These are phyloP conservation scores for Sisymbrium irio DNA, from an alignment of 345 rosid genomes.

Conservation along the genomic window DNA sequence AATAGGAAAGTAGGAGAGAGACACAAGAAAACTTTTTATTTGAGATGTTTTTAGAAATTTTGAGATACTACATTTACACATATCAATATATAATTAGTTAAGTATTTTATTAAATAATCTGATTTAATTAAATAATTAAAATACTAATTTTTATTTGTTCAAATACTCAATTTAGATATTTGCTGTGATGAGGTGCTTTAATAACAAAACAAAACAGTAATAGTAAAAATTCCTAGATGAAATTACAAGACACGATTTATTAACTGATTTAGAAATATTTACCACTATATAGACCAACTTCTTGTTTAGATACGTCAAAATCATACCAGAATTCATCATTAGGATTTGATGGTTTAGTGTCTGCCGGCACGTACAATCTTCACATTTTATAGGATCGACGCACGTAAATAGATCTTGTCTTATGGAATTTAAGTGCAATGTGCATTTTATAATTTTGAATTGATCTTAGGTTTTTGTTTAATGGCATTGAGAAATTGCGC, in stretches of 20 bases:
- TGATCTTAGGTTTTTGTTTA: neutral
- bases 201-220: neutral
- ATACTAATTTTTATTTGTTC: too few species aligned
- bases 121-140: too few species aligned
- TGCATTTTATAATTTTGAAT: neutral
- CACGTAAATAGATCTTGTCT: neutral
- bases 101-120: too few species aligned
- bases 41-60: too few species aligned
- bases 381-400: neutral
- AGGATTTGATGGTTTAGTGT: neutral
- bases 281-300: neutral
- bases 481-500: conserved; percentile 25
- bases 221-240: neutral
- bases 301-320: neutral
- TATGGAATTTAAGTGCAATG: neutral
- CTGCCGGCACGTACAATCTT: neutral
- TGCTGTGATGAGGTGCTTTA: too few species aligned
- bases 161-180: too few species aligned
- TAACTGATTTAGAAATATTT: neutral
- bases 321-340: neutral
- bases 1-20: too few species aligned
- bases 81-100: too few species aligned
- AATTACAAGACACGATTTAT: neutral
- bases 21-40: too few species aligned
- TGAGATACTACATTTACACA: too few species aligned